Evolutionary conservation across 345 rosid species (phyloP), one percentile per base, ranked within the genome.

Genomic region (Aquilaria yunnanensis): DNA sequence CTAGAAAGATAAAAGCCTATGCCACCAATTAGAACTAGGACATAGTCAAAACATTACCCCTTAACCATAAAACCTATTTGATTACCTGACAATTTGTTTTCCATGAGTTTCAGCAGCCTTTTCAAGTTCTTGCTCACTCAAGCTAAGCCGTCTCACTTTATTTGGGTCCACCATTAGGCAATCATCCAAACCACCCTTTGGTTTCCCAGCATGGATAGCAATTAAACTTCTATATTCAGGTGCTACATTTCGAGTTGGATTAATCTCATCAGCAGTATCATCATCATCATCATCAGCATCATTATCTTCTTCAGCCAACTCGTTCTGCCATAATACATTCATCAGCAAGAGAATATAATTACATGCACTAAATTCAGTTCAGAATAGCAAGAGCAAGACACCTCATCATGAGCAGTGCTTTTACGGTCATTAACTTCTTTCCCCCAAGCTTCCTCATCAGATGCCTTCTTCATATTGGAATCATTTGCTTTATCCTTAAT

Each of bases 141-240:
- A 69, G 71, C 89, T 84, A 67, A 84, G 86, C 60, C 89, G 70
- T 71, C 89, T 84, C 54, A 84, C 86, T 75, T 81, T 75, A 59
- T 78, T 72, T 47, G 76, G 78, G 62, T 84, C 79, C 56, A 81
- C 84, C n/a, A 47, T 73, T 56, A 84, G 68, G 54, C 78, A 74
- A 58, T 81, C 89, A 59, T 2, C 32, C 23, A 84, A 62, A 5
- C 89, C 86, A 13, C 89, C 89, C 78, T 84, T 81, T 16, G 87
- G 86, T 64, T 83, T 23, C 23, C 23, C 23, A 23, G 23, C 23
- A 23, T 23, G 23, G 23, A 23, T 23, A 23, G 23, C 23, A 54
- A 80, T 79, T 62, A 81, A 16, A 71, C 72, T 59, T 51, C 68
- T 81, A 64, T 78, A 82, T 49, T 81, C 69, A 1, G 81, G 75